Base-by-base conservation (phyloP, 1,284 basidiomycete genomes). In the Mycena sp. region DNA sequence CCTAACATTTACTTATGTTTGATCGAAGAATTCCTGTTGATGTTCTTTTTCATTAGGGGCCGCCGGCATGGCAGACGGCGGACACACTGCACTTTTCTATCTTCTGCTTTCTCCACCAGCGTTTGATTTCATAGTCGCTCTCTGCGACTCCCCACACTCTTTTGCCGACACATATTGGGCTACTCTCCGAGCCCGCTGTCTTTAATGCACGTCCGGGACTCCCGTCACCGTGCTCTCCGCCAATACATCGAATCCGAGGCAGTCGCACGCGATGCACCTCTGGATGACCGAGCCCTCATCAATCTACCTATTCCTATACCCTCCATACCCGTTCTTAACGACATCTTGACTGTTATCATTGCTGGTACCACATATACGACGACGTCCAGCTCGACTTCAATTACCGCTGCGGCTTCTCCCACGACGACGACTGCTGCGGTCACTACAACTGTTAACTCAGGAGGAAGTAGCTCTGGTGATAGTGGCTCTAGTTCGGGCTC, bases 301-400 rank as follows among this genome's bases (percentile, higher is more conserved):
- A 76, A 78, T 46, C 67, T 83, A 2, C 77, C 82, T 30, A 62
- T 81, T 32, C 72, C 78, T 14, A 50, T 83, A 32, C 81, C 81
- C 17, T 77, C 79, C 11, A 73, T 84, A 32, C 81, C 84, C 2
- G 53, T 87, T 21, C 68, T 84, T 35, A 72, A 71, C 29, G 77
- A 79, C 3, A 14, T 85, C 3, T 50, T 80, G 21, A 73, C 69
- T 9, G 70, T 79, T 28, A 19, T 85, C 16, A 57, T 84, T 58
- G 75, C 71, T 29, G 74, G 74, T 17, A 53, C 65, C 12, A 50
- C 69, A 3, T 1, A 9, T 25, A 52, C 48, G 7, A 50, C 38
- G 6, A 52, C 54, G 25, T 4, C 41, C 29, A 38, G 51, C 38
- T 1, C 28, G 6, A 30, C 45, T 3, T 19, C 17, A n/a, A 51